A percentile compares a stretch with the other conserved stretches of the same genome.
These are phyloP conservation scores for Sporisorium graminicola DNA, from an alignment of 1,284 basidiomycete species.

Conservation along the genomic window DNA sequence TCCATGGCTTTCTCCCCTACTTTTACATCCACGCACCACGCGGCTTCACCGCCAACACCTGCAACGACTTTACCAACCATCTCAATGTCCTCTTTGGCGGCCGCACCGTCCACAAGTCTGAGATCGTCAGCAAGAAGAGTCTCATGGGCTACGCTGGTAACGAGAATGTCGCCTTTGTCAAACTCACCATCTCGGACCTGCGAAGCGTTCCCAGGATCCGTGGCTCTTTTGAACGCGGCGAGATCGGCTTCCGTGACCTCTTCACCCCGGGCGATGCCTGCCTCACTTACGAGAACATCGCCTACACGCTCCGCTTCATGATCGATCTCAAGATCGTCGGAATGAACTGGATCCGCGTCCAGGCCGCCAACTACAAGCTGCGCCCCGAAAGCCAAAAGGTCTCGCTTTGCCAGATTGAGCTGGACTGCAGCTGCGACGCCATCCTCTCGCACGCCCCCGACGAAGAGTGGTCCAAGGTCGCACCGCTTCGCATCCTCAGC, in stretches of 20 bases:
- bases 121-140: conserved; percentile 62
- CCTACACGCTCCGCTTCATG: conserved; percentile 69
- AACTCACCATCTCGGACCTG: conserved; percentile 62
- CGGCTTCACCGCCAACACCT: conserved; percentile 60
- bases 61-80: conserved; percentile 65
- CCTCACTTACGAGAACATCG: conserved; percentile 68
- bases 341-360: conserved; percentile 68
- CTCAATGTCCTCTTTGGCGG: conserved; percentile 64
- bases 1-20: conserved; percentile 68
- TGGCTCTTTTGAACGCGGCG: conserved; percentile 66
- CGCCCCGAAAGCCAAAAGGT: conserved; percentile 51
- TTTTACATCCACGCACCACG: conserved; percentile 67
- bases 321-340: conserved; percentile 68
- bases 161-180: conserved; percentile 66
- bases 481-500: conserved; percentile 67
- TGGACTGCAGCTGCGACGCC: conserved; percentile 63
- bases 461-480: conserved; percentile 67
- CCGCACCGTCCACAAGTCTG: conserved; percentile 49
- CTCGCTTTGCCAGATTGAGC: conserved; percentile 67
- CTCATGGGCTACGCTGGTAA: conserved; percentile 66
- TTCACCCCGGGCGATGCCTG: conserved; percentile 60
- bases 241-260: conserved; percentile 65
- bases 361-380: conserved; percentile 61
- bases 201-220: conserved; percentile 62
- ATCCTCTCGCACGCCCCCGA: conserved; percentile 64